phyloP scores from a whole-genome alignment of 1,284 basidiomycete genomes.

The Puccinia triticina region DNA sequence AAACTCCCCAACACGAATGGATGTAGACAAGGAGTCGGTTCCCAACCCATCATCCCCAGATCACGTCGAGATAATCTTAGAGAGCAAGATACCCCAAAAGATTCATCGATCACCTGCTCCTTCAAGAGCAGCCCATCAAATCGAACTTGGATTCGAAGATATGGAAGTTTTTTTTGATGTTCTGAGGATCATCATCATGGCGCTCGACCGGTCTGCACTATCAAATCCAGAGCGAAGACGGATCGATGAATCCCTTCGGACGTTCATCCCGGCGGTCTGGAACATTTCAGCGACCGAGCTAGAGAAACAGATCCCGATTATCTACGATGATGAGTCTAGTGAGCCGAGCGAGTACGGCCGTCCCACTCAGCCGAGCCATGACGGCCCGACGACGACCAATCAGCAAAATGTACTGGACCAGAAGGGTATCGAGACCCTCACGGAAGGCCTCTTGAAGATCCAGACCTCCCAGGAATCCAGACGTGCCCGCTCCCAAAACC shows the following conservation, averaged over 20 bases:
- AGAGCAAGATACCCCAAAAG: slow-evolving; percentile 31
- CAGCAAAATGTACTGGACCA: slow-evolving; percentile 25
- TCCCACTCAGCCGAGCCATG: slow-evolving; percentile 4
- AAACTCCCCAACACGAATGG: background rate
- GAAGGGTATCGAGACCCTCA: slow-evolving; percentile 44
- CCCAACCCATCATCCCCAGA: background rate
- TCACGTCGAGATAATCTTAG: slow-evolving; percentile 14
- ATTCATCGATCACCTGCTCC: slow-evolving; percentile 15
- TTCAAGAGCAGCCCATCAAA: slow-evolving; percentile 39
- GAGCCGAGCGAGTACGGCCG: slow-evolving; percentile 33
- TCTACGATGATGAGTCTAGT: slow-evolving; percentile 49
- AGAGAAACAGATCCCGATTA: slow-evolving; percentile 50
- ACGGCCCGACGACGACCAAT: background rate
- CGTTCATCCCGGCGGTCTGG: slow-evolving; percentile 47
- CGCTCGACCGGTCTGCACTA: slow-evolving; percentile 45
- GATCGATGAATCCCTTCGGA: slow-evolving; percentile 49
- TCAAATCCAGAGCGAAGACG: slow-evolving; percentile 41
- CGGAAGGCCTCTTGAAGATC: slow-evolving; percentile 35
- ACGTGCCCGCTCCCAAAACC: slow-evolving; percentile 8
- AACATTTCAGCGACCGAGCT: slow-evolving; percentile 39
- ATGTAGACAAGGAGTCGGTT: background rate
- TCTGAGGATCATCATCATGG: slow-evolving; percentile 41
- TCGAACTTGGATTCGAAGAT: slow-evolving; percentile 49
- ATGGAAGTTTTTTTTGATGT: slow-evolving; percentile 49
- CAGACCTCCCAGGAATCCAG: slow-evolving; percentile 19